Percentiles rank a stretch among this genome's conserved stretches.
Conservation (phyloP, 352 stramenopile genomes). For the Phytopythium kandeliae region DNA sequence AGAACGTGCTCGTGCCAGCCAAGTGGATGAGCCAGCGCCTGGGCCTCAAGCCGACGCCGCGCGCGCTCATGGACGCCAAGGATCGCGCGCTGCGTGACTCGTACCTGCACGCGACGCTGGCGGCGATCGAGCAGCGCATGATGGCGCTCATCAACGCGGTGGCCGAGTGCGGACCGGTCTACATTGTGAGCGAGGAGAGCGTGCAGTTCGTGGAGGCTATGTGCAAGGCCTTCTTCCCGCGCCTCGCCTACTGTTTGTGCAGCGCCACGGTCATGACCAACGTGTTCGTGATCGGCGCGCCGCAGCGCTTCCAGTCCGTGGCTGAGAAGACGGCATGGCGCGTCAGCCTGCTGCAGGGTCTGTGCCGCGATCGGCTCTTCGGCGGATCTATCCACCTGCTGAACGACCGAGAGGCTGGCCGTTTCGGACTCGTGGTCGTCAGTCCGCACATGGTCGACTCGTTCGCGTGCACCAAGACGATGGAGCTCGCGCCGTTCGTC, state of each 20-base stretch:
- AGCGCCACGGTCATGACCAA: slow-evolving; percentile 41
- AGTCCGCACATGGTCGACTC: slow-evolving; percentile 55
- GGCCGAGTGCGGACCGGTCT: slow-evolving; percentile 43
- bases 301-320: slow-evolving; percentile 42
- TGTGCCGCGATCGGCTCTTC: slow-evolving; percentile 55
- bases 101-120: slow-evolving; percentile 42
- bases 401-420: slow-evolving; percentile 23
- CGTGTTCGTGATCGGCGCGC: slow-evolving; percentile 56
- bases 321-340: slow-evolving; percentile 49
- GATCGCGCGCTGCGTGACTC: slow-evolving; percentile 35
- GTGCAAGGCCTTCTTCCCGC: slow-evolving; percentile 58
- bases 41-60: slow-evolving; percentile 29
- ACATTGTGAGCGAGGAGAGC: slow-evolving; percentile 62
- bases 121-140: slow-evolving; percentile 49
- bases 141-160: slow-evolving; percentile 46
- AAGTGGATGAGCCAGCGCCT: slow-evolving; percentile 62
- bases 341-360: slow-evolving; percentile 42
- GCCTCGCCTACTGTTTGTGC: slow-evolving; percentile 50
- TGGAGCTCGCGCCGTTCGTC: slow-evolving; percentile 50
- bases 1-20: slow-evolving; percentile 54
- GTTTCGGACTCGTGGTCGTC: slow-evolving; percentile 54
- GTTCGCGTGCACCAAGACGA: slow-evolving; percentile 38
- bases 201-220: slow-evolving; percentile 53
- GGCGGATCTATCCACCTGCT: slow-evolving; percentile 37
- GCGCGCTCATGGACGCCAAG: slow-evolving; percentile 40